Conservation (phyloP, 768 basidiomycete species). For the Phaeotremella fagi region DNA sequence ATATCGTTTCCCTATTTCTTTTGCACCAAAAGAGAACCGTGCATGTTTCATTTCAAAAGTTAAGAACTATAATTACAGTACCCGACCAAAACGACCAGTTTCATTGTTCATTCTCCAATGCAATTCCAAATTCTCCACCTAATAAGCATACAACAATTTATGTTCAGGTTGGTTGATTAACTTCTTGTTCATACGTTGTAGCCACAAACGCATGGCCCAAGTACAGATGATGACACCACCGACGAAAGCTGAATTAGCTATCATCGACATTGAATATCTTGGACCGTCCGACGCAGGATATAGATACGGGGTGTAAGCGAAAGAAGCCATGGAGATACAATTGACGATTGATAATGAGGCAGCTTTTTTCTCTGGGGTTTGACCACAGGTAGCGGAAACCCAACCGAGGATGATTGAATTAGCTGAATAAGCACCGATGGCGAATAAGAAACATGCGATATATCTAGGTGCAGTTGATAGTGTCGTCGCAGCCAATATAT, state of each 20-base stretch:
- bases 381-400: not conserved
- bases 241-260: slow-evolving; percentile 10
- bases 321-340: not conserved
- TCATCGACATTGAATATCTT: slow-evolving; percentile 4
- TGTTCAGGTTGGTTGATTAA: too few species aligned
- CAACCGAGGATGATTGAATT: not conserved
- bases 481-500: slow-evolving; percentile 16
- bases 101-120: too few species aligned
- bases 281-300: slow-evolving; percentile 13
- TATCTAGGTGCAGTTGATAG: slow-evolving; percentile 20
- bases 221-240: too few species aligned
- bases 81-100: too few species aligned
- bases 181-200: too few species aligned
- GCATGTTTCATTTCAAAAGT: too few species aligned
- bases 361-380: slow-evolving; percentile 11
- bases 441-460: slow-evolving; percentile 12
- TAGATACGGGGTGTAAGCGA: slow-evolving; percentile 16
- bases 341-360: slow-evolving; percentile 16
- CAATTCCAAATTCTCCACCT: too few species aligned
- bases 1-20: too few species aligned
- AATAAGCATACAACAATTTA: too few species aligned
- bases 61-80: too few species aligned
- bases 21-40: too few species aligned
- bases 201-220: too few species aligned
- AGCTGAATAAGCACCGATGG: not conserved